These are phyloP conservation scores for Coemansia sp. DNA, from an alignment of 192 early-diverging fungal genomes.

Conservation along the genomic window DNA sequence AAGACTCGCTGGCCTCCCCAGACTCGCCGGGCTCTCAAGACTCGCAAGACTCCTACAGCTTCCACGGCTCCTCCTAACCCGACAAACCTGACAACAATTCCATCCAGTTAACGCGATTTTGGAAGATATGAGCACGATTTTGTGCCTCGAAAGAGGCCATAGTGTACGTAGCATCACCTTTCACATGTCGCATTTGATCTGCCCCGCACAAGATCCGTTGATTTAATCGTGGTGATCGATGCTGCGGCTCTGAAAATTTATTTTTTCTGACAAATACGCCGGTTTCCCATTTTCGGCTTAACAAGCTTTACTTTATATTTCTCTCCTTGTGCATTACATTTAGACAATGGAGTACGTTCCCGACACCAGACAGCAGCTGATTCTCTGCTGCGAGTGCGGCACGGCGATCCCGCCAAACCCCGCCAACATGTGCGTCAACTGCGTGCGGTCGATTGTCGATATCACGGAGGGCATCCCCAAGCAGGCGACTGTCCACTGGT, in stretches of 20 bases:
- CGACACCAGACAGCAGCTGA: slow-evolving; percentile 52
- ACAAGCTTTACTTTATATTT: background rate
- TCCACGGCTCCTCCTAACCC: too few relatives aligned
- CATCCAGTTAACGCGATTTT: too few relatives aligned
- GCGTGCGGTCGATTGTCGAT: slow-evolving; percentile 94
- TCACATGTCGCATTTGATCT: too few relatives aligned
- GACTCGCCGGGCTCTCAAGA: too few relatives aligned
- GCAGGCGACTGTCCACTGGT: slow-evolving; percentile 93
- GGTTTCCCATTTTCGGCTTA: background rate
- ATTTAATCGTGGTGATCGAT: background rate
- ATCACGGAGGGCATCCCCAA: slow-evolving; percentile 99
- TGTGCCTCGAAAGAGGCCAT: too few relatives aligned
- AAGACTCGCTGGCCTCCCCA: too few relatives aligned
- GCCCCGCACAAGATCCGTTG: background rate
- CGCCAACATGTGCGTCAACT: slow-evolving; percentile 98
- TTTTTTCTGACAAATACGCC: slow-evolving; percentile 1
- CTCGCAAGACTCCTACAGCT: too few relatives aligned
- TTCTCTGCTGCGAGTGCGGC: slow-evolving; percentile 92
- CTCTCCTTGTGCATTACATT: background rate
- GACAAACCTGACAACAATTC: too few relatives aligned
- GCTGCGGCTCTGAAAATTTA: slow-evolving; percentile 1
- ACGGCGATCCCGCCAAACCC: slow-evolving; percentile 93
- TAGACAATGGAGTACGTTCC: slow-evolving; percentile 54
- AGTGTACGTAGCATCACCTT: too few relatives aligned
- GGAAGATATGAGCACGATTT: too few relatives aligned